These are phyloP conservation scores for Trichoderma breve DNA, from an alignment of 2,329 filamentous ascomycete species.

Conservation along the genomic window DNA sequence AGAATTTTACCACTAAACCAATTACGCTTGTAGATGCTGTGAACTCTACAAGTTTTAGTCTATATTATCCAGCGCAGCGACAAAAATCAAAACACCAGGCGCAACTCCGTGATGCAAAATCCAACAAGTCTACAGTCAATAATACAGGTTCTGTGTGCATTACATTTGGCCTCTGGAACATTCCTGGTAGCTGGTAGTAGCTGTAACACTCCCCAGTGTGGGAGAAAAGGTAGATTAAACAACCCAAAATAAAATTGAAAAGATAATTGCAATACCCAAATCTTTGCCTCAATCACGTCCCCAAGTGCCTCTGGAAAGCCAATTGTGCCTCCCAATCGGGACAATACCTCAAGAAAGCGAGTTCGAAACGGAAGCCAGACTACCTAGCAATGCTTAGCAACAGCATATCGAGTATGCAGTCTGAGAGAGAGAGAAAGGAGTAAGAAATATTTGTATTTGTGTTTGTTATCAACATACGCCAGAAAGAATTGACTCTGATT, in stretches of 20 bases:
- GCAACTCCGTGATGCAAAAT: neutral
- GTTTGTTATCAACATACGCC: conserved; percentile 27
- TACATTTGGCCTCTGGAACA: neutral
- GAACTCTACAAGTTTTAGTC: neutral
- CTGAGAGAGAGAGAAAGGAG: neutral
- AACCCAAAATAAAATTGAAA: neutral
- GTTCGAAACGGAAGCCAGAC: neutral
- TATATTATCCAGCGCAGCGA: neutral
- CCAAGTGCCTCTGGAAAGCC: neutral
- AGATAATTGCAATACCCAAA: neutral
- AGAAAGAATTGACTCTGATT: conserved; percentile 33
- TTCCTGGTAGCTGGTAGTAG: accelerated
- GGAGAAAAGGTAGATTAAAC: neutral
- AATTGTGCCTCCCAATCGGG: neutral
- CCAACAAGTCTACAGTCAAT: neutral
- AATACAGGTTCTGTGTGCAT: neutral
- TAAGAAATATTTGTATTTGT: neutral
- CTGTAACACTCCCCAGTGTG: neutral
- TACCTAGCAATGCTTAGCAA: neutral
- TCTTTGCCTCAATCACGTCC: neutral
- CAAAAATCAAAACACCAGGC: neutral
- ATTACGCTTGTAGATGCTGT: conserved; percentile 20
- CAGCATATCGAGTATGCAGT: neutral
- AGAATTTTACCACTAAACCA: conserved; percentile 29
- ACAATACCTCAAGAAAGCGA: neutral